Percentiles rank a stretch among this genome's conserved stretches.
phyloP scores from a whole-genome alignment of 1,139 yeast genomes.

The Diutina sp. region DNA sequence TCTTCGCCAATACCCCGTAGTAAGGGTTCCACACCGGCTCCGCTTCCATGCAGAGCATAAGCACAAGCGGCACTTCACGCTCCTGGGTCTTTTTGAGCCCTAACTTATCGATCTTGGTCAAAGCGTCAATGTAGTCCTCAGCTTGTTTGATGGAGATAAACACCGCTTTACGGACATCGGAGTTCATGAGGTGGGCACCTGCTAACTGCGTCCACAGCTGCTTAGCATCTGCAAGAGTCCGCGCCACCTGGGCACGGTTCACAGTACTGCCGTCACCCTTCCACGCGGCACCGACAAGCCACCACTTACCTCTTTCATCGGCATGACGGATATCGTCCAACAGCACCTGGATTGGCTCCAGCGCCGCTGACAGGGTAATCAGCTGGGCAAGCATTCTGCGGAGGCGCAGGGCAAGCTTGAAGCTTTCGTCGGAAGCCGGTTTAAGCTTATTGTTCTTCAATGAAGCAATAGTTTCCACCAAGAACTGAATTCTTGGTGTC shows the following conservation, averaged over 20 bases:
- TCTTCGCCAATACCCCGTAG: conserved; percentile 69
- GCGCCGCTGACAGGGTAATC: conserved; percentile 23
- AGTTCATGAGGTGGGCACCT: conserved; percentile 79
- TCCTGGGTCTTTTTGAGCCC: conserved; percentile 74
- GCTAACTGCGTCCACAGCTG: conserved; percentile 91
- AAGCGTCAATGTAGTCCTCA: conserved; percentile 81
- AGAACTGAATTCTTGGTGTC: conserved; percentile 51
- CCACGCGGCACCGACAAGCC: conserved; percentile 99
- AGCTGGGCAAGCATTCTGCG: conserved; percentile 54
- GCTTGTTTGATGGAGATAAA: conserved; percentile 94
- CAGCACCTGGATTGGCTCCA: conserved; percentile 77
- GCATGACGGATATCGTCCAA: conserved; percentile 70
- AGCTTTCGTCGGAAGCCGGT: conserved; percentile 32
- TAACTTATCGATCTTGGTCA: conserved; percentile 67
- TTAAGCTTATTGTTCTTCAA: conserved; percentile 77
- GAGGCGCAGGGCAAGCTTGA: conserved; percentile 41
- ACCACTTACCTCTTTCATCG: conserved; percentile 87
- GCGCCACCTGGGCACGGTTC: conserved; percentile 19
- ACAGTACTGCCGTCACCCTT: conserved; percentile 36
- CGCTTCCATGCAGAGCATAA: conserved; percentile 73
- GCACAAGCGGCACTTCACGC: conserved; percentile 74
- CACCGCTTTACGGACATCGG: conserved; percentile 86
- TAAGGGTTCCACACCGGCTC: conserved; percentile 87
- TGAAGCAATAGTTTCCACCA: conserved; percentile 75
- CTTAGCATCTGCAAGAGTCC: conserved; percentile 52